These are phyloP conservation scores for Coemansia sp. DNA, from an alignment of 371 early-diverging fungal species.

Conservation along the genomic window DNA sequence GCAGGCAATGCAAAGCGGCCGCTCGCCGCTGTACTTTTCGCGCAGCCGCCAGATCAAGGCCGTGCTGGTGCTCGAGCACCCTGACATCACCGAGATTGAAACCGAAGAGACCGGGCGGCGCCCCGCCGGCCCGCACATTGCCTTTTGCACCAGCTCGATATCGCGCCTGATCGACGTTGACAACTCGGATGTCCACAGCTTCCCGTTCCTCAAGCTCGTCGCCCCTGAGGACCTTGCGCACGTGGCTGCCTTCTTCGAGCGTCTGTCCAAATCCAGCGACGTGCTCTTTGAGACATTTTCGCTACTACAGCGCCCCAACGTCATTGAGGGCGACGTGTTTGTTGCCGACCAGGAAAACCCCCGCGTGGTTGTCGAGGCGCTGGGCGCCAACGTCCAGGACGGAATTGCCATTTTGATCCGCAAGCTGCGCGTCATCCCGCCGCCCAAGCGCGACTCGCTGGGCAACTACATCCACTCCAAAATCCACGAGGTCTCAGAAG, in stretches of 20 bases:
- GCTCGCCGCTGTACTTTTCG: constrained; percentile 32
- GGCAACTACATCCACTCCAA: constrained; percentile 22
- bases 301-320: constrained; percentile 33
- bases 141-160: constrained; percentile 39
- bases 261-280: constrained; percentile 26
- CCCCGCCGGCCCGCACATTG: constrained; percentile 30
- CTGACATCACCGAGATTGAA: constrained; percentile 1
- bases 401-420: constrained; percentile 38
- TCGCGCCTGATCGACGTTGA: constrained; percentile 38
- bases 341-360: constrained; percentile 27
- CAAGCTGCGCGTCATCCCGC: constrained; percentile 10
- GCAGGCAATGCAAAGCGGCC: neutral
- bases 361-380: constrained; percentile 34
- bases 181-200: constrained; percentile 32
- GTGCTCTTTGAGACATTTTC: constrained; percentile 43
- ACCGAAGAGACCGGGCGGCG: constrained; percentile 13
- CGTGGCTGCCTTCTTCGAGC: constrained; percentile 33
- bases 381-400: constrained; percentile 43
- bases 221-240: constrained; percentile 39
- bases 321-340: constrained; percentile 39
- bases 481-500: constrained; percentile 26
- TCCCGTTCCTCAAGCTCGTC: constrained; percentile 39
- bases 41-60: constrained; percentile 36
- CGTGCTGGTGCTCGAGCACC: constrained; percentile 42
- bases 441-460: constrained; percentile 23